Evolutionary conservation across 1,284 basidiomycete genomes (phyloP).

Genomic region (Apiotrichum sp.): DNA sequence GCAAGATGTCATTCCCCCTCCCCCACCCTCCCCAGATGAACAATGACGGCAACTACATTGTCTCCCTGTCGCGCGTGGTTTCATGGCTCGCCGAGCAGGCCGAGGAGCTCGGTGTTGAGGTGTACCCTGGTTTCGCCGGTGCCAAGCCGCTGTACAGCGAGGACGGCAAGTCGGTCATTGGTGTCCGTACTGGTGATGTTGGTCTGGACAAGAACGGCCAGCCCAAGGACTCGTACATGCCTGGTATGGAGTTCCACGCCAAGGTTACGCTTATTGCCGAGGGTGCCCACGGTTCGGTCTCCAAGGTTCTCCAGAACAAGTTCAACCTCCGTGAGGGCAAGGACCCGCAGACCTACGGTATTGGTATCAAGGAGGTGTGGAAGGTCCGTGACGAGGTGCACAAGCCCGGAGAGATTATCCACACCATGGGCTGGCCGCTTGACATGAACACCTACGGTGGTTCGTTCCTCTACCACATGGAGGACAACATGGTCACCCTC

Average conservation of each 20-base stretch:
- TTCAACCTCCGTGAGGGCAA: constrained; percentile 70
- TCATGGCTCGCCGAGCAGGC: constrained; percentile 87
- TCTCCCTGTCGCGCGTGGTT: constrained; percentile 81
- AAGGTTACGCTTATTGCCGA: constrained; percentile 94
- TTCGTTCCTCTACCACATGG: constrained; percentile 94
- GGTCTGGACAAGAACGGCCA: constrained; percentile 73
- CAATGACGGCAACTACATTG: constrained; percentile 90
- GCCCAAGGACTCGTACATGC: constrained; percentile 86
- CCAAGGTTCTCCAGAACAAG: constrained; percentile 71
- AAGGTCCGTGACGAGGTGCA: constrained; percentile 72
- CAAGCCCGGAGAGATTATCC: constrained; percentile 77
- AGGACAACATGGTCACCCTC: constrained; percentile 79
- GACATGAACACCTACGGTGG: constrained; percentile 85
- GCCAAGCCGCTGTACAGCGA: constrained; percentile 71
- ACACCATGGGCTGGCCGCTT: constrained; percentile 93
- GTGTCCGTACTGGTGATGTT: constrained; percentile 91
- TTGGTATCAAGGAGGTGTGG: constrained; percentile 98
- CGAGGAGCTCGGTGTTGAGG: constrained; percentile 79
- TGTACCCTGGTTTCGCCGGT: constrained; percentile 95
- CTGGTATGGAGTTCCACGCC: constrained; percentile 93
- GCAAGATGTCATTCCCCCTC: constrained; percentile 66
- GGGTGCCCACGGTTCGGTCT: constrained; percentile 88
- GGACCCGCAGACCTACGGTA: constrained; percentile 92
- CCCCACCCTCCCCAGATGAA: constrained; percentile 97
- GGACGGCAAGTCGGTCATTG: constrained; percentile 63